Percentiles rank a stretch among this genome's conserved stretches.
These are phyloP conservation scores for Parietichytrium sp. DNA, from an alignment of 108 stramenopile species.

Conservation along the genomic window DNA sequence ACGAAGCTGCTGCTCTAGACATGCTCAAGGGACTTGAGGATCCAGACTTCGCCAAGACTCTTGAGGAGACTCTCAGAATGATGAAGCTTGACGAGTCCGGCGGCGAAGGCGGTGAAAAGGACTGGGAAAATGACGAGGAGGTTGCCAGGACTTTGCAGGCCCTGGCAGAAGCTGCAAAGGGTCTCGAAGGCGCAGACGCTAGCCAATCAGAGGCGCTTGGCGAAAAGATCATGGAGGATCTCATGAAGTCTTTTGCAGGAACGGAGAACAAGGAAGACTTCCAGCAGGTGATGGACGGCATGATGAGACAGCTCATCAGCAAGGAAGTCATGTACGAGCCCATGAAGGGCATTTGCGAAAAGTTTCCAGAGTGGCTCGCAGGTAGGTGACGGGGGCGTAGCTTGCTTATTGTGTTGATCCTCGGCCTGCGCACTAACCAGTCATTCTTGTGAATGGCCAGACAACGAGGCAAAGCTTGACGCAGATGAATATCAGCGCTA, in stretches of 20 bases:
- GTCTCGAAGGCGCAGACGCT: slow-evolving; percentile 59
- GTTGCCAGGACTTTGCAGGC: slow-evolving; percentile 46
- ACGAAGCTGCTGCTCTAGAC: slow-evolving; percentile 19
- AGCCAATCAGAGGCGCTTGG: slow-evolving; percentile 60
- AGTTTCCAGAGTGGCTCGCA: slow-evolving; percentile 88
- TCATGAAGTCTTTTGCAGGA: slow-evolving; percentile 71
- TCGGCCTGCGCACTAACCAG: slow-evolving; percentile 5
- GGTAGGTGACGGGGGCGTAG: no score
- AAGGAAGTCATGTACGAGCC: slow-evolving; percentile 94
- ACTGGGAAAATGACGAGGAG: slow-evolving; percentile 39
- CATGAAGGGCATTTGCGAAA: slow-evolving; percentile 72
- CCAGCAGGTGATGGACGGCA: slow-evolving; percentile 79
- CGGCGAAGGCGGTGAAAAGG: not conserved
- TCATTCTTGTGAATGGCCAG: not conserved
- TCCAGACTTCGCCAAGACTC: slow-evolving; percentile 53
- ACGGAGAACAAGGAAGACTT: slow-evolving; percentile 70
- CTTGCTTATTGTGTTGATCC: not conserved
- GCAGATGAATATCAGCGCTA: slow-evolving; percentile 55
- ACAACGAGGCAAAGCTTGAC: slow-evolving; percentile 34
- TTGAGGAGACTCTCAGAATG: slow-evolving; percentile 51
- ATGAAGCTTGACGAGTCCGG: slow-evolving; percentile 20
- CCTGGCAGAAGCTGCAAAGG: slow-evolving; percentile 46
- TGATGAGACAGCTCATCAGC: slow-evolving; percentile 82
- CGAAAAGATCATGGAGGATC: slow-evolving; percentile 70
- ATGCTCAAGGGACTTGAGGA: slow-evolving; percentile 52